Evolutionary conservation across 139 green algal genomes (phyloP).

Genomic region (Tetradesmus lagerheimii): DNA sequence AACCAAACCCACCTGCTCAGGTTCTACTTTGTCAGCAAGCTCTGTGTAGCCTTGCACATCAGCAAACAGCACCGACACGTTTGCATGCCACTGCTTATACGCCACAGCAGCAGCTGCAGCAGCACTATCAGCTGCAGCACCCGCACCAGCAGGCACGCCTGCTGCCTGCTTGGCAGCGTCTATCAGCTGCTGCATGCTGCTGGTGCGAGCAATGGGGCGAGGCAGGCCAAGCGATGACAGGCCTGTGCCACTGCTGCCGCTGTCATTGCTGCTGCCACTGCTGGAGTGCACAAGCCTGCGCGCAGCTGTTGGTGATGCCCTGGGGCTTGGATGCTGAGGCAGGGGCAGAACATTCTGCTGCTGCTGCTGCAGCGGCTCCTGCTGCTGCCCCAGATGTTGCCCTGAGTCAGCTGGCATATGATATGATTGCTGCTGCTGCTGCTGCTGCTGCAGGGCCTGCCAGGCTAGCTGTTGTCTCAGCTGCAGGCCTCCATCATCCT

Average conservation of each 20-base stretch:
- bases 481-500: neutral
- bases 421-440: neutral
- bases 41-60: constrained; percentile 65
- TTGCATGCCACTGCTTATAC: constrained; percentile 60
- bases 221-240: no score
- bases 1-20: constrained; percentile 48
- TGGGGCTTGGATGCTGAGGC: no score
- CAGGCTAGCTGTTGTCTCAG: neutral
- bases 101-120: constrained; percentile 33
- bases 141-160: neutral
- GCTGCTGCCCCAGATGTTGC: neutral
- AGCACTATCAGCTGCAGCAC: neutral
- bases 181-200: no score
- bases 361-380: neutral
- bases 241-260: no score
- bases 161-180: no score
- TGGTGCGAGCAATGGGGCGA: no score
- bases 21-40: constrained; percentile 50
- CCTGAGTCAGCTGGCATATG: no score
- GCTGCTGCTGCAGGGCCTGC: neutral
- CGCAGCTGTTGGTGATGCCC: no score
- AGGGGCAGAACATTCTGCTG: no score
- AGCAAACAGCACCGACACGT: constrained; percentile 59
- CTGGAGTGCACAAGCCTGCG: no score
- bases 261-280: no score